These are phyloP conservation scores for Pestalotiopsis sp. DNA, from an alignment of 2,329 filamentous ascomycete genomes.

Conservation along the genomic window DNA sequence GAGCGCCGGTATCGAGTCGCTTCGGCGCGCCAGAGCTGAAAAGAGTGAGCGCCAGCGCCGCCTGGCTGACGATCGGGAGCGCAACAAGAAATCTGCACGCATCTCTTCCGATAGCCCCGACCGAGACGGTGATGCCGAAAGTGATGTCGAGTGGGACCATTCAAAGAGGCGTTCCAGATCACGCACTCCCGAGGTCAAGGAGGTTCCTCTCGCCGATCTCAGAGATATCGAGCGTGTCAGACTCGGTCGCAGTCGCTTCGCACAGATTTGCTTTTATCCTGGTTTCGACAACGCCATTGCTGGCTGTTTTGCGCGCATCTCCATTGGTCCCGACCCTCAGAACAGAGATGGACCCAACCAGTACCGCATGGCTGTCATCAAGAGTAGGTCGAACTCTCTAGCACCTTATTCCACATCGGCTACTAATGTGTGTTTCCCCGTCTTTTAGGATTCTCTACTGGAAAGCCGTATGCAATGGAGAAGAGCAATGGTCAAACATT, in stretches of 20 bases:
- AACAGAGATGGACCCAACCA: slow-evolving; percentile 65
- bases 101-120: slow-evolving; percentile 42
- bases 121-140: slow-evolving; percentile 70
- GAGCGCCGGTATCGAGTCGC: slow-evolving; percentile 72
- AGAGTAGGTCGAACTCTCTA: slow-evolving; percentile 56
- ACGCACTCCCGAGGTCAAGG: slow-evolving; percentile 59
- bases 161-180: slow-evolving; percentile 52
- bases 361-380: slow-evolving; percentile 89
- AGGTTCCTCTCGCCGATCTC: slow-evolving; percentile 71
- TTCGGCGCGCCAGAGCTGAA: slow-evolving; percentile 64
- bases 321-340: slow-evolving; percentile 70
- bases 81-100: slow-evolving; percentile 51
- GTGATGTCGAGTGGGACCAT: slow-evolving; percentile 75
- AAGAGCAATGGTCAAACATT: slow-evolving; percentile 74
- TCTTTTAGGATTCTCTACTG: slow-evolving; percentile 69
- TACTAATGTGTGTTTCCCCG: slow-evolving; percentile 22
- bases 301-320: slow-evolving; percentile 85
- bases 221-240: slow-evolving; percentile 84
- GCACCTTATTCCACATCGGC: background rate
- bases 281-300: slow-evolving; percentile 81
- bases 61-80: slow-evolving; percentile 62
- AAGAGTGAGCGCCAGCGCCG: slow-evolving; percentile 67
- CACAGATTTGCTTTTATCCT: slow-evolving; percentile 90
- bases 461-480: slow-evolving; percentile 82
- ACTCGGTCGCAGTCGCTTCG: slow-evolving; percentile 84